Base-by-base conservation (phyloP, 1,139 yeast species). In the Lodderomyces beijingensis region DNA sequence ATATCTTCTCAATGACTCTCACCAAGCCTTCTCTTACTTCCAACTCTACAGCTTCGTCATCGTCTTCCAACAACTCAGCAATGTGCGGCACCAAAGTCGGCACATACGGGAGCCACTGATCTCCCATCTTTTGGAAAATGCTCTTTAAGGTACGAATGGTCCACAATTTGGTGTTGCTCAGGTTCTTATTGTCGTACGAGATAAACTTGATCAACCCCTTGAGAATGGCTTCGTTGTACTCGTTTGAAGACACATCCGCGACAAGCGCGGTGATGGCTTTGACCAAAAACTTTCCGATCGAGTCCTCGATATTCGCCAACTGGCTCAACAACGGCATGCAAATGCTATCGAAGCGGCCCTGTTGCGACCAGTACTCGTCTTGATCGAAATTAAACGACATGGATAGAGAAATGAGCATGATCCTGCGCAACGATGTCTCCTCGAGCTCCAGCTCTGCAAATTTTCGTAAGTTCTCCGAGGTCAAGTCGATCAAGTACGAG, bases 71-170 rank as follows among this genome's bases (percentile, higher is more conserved):
- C 40, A 93, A 65, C 59, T 91, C 99, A 4, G 97, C 96, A 56
- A 91, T 86, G 43, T 87, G 74, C 27, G 99, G 99, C 41, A 93
- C 95, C 49, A 91, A 72, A 50, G 91, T 96, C 16, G 98, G 98
- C 51, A 91, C 71, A 66, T 85, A 73, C 24, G 82, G 65, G 43
- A 91, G 74, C 98, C 98, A 91, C 55, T 81, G 88, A 51, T 91
- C 97, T 33, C 97, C 97, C 53, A 88, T 80, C 65, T 85, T 85
- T 45, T 85, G 85, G 72, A 88, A 91, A 26, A 91, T 77, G 16
- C 78, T 70, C 59, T 86, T 86, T 58, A 89, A 73, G 2, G 86
- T 69, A 53, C 82, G 77, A 34, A 87, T 74, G 19, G 96, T 78
- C 94, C 95, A 86, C 46, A 82, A 70, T 67, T 88, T 88, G 48